These are phyloP conservation scores for Mikania micrantha DNA, from an alignment of 129 eudicot genomes.

Conservation along the genomic window DNA sequence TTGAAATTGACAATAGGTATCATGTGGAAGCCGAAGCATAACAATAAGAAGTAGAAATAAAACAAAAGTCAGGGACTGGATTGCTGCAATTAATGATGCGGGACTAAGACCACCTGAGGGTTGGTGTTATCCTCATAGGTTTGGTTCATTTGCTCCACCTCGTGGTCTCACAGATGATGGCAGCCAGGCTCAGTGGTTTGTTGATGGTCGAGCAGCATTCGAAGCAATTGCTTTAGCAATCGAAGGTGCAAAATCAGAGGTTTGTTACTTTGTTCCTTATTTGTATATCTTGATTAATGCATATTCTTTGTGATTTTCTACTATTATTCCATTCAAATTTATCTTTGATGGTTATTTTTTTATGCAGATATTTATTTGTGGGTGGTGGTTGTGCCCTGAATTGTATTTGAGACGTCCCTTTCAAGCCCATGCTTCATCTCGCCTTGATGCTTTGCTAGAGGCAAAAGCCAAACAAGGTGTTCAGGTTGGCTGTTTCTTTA, in stretches of 20 bases:
- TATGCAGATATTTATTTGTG: slow-evolving; percentile 92
- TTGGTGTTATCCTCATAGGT: slow-evolving; percentile 98
- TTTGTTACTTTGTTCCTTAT: slow-evolving; percentile 31
- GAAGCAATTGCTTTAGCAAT: slow-evolving; percentile 93
- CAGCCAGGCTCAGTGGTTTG: slow-evolving; percentile 98
- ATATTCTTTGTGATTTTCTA: neutral
- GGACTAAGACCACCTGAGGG: slow-evolving; percentile 95
- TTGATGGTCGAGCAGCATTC: slow-evolving; percentile 93
- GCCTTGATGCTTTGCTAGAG: slow-evolving; percentile 90
- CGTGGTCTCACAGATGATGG: slow-evolving; percentile 92
- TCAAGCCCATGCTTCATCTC: slow-evolving; percentile 61
- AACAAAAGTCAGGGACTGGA: slow-evolving; percentile 83
- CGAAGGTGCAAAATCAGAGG: slow-evolving; percentile 97
- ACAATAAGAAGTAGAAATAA: slow-evolving; percentile 63
- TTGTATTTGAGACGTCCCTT: slow-evolving; percentile 85
- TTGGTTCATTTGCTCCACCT: slow-evolving; percentile 96
- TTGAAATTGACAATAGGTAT: slow-evolving; percentile 53
- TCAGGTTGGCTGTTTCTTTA: slow-evolving; percentile 48
- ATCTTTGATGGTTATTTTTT: slow-evolving; percentile 19
- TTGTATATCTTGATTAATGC: neutral
- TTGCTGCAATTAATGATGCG: slow-evolving; percentile 92
- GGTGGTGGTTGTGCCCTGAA: slow-evolving; percentile 99
- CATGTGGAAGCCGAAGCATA: slow-evolving; percentile 88
- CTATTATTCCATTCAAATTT: neutral
- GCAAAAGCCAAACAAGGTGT: slow-evolving; percentile 97